These are phyloP conservation scores for Chondrus crispus DNA, from an alignment of 23 red algal species.

Conservation along the genomic window DNA sequence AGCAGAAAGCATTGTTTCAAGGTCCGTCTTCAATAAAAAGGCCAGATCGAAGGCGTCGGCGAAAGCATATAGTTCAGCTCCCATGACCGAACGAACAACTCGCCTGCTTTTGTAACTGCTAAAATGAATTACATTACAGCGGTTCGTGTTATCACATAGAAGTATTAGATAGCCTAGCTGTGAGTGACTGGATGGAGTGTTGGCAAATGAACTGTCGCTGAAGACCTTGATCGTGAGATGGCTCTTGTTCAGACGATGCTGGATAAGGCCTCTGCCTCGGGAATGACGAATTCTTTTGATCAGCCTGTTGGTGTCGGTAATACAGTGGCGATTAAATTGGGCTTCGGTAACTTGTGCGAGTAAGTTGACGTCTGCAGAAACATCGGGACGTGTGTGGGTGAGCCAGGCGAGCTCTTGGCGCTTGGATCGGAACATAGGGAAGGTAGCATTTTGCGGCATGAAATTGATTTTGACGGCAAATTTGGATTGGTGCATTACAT, in stretches of 20 bases:
- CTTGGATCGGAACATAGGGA: neutral
- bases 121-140: constrained; percentile 9
- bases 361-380: neutral
- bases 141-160: neutral
- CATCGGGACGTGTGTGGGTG: neutral
- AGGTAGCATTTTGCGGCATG: neutral
- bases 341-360: neutral
- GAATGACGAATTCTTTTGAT: neutral
- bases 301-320: neutral
- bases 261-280: neutral
- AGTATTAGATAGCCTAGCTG: constrained; percentile 47
- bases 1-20: neutral
- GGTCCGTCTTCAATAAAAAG: constrained; percentile 9
- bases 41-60: neutral
- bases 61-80: constrained; percentile 29
- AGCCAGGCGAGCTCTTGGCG: neutral
- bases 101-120: neutral
- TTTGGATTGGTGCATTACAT: neutral
- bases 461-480: neutral
- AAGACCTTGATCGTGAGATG: neutral
- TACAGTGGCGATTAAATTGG: neutral
- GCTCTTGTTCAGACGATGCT: neutral
- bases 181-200: neutral
- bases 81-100: constrained; percentile 12
- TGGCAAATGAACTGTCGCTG: neutral